These are phyloP conservation scores for Purpureocillium takamizusanense DNA, from an alignment of 2,329 filamentous ascomycete species.

Conservation along the genomic window DNA sequence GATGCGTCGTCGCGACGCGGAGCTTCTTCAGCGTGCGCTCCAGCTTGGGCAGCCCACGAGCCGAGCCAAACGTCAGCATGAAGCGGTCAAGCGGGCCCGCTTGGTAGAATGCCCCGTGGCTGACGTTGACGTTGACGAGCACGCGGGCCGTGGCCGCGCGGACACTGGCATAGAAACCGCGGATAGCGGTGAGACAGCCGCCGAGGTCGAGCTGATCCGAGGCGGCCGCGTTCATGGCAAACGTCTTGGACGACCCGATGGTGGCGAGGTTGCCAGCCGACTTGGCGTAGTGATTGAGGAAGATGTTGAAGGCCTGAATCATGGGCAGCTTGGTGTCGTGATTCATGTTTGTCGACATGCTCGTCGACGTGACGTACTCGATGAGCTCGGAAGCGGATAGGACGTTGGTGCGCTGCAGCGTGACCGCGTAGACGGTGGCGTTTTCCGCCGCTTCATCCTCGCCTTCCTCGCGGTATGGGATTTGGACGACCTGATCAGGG, in stretches of 20 bases:
- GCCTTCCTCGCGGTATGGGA: constrained; percentile 18
- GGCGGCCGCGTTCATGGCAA: constrained; percentile 7
- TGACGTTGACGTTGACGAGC: constrained; percentile 20
- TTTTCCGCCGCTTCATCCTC: constrained; percentile 15
- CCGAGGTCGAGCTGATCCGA: constrained; percentile 12
- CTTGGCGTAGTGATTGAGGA: constrained; percentile 22
- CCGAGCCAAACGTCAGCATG: constrained; percentile 4
- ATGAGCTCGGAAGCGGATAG: constrained; percentile 15
- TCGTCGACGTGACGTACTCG: constrained; percentile 16
- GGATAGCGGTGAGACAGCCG: constrained; percentile 17
- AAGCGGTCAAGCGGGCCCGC: constrained; percentile 13
- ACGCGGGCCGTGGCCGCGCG: constrained; percentile 7
- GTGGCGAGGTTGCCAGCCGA: constrained; percentile 11
- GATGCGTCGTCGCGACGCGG: constrained; percentile 27
- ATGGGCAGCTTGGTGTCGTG: constrained; percentile 15
- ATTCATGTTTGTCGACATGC: constrained; percentile 5
- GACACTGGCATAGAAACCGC: constrained; percentile 16
- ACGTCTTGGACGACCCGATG: constrained; percentile 20
- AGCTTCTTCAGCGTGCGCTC: constrained; percentile 27
- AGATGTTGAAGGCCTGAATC: constrained; percentile 12
- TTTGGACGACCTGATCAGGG: constrained; percentile 3
- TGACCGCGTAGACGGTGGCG: constrained; percentile 11
- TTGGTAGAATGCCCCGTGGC: constrained; percentile 23
- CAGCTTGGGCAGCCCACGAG: constrained; percentile 8
- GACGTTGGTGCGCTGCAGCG: constrained; percentile 13